phyloP scores from a whole-genome alignment of 2,329 filamentous ascomycete species.

The Huntiella bhutanensis region DNA sequence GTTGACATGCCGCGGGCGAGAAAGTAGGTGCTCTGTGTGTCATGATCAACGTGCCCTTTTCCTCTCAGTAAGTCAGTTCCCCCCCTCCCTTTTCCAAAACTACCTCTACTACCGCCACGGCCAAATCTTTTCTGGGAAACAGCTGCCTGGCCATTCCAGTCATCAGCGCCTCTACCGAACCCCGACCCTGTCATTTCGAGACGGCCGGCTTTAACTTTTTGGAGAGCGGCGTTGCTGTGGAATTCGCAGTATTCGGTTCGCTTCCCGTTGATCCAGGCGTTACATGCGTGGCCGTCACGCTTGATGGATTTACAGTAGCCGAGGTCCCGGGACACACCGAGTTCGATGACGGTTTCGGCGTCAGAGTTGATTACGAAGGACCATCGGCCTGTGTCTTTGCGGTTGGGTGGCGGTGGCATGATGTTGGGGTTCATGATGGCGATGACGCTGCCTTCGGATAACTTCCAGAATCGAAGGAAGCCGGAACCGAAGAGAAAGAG shows the following conservation, averaged over 20 bases:
- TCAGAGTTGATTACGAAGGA: conserved; percentile 70
- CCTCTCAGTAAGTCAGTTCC: conserved; percentile 8
- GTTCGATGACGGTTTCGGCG: conserved; percentile 74
- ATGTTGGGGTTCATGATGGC: conserved; percentile 83
- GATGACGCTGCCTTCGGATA: conserved; percentile 77
- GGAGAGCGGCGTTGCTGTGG: conserved; percentile 66
- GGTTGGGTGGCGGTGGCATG: conserved; percentile 65
- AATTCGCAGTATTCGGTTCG: conserved; percentile 87
- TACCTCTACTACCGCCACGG: conserved; percentile 20
- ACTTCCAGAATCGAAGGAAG: conserved; percentile 83
- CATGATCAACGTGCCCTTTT: conserved; percentile 33
- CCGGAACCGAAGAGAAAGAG: conserved; percentile 82
- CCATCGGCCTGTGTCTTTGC: conserved; percentile 64
- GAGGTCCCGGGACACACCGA: conserved; percentile 68
- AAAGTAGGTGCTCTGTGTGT: conserved; percentile 38
- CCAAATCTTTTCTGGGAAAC: conserved; percentile 23
- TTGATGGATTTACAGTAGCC: conserved; percentile 74
- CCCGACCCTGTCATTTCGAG: conserved; percentile 64
- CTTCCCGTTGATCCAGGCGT: conserved; percentile 68
- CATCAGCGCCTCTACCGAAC: conserved; percentile 19
- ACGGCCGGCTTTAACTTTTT: conserved; percentile 38
- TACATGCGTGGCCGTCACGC: conserved; percentile 67
- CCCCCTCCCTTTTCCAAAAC: background rate
- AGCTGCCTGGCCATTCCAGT: conserved; percentile 16
- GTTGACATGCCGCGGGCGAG: conserved; percentile 32